Evolutionary conservation across 495 filamentous ascomycete species (phyloP).

Genomic region (Tuber magnatum): DNA sequence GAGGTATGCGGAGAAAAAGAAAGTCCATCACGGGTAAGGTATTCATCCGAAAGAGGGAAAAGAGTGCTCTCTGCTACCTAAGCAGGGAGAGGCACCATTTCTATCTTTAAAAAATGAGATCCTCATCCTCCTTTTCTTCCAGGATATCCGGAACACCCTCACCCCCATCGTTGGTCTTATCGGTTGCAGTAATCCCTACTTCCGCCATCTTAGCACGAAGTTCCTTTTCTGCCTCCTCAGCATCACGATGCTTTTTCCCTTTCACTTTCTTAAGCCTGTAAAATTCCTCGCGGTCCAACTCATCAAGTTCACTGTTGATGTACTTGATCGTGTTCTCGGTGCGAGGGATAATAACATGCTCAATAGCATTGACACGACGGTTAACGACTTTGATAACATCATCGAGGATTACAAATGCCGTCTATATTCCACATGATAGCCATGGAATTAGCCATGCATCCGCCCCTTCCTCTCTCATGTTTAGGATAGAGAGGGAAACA

Average conservation of each 20-base stretch:
- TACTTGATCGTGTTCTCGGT: slow-evolving; percentile 98
- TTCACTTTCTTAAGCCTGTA: slow-evolving; percentile 88
- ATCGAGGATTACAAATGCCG: slow-evolving; percentile 94
- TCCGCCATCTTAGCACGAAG: slow-evolving; percentile 50
- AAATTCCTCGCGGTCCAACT: slow-evolving; percentile 97
- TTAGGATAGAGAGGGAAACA: neutral
- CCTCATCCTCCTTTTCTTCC: slow-evolving; percentile 78
- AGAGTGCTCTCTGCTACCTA: neutral
- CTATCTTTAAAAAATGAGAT: slow-evolving; percentile 76
- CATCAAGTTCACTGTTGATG: slow-evolving; percentile 98
- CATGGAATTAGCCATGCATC: slow-evolving; percentile 3
- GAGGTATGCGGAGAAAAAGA: neutral
- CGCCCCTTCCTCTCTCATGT: neutral
- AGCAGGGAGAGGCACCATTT: neutral
- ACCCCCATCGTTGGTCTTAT: slow-evolving; percentile 8
- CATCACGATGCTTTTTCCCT: slow-evolving; percentile 79
- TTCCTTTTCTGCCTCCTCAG: slow-evolving; percentile 65
- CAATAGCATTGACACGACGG: slow-evolving; percentile 96
- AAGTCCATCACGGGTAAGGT: neutral
- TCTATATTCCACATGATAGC: slow-evolving; percentile 46
- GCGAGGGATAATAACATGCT: slow-evolving; percentile 95
- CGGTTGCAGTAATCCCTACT: slow-evolving; percentile 41
- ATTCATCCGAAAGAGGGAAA: neutral
- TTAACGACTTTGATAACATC: slow-evolving; percentile 99
- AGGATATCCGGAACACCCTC: slow-evolving; percentile 59